These are phyloP conservation scores for Rhodotorula sphaerocarpa DNA, from an alignment of 768 basidiomycete genomes.

Conservation along the genomic window DNA sequence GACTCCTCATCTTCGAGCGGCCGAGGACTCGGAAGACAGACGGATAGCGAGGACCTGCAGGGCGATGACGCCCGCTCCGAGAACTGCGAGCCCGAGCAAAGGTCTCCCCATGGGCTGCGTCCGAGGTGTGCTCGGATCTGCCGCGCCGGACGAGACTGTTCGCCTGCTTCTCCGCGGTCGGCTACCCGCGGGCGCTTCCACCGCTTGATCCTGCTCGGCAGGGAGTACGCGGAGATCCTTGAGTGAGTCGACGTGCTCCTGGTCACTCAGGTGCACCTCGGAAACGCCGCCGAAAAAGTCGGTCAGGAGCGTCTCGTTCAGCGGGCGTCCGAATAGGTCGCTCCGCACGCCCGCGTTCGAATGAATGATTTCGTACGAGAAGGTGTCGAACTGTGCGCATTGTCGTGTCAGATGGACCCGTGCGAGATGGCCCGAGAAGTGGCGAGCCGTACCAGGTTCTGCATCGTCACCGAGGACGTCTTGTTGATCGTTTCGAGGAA, in stretches of 20 bases:
- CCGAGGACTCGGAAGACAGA: no score
- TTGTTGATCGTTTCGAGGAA: conserved; percentile 90
- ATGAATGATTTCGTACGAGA: conserved; percentile 63
- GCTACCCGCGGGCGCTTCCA: no score
- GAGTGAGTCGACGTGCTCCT: not conserved
- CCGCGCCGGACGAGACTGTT: no score
- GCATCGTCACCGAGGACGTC: conserved; percentile 57
- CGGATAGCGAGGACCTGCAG: no score
- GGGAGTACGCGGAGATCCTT: not conserved
- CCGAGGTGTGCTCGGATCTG: no score
- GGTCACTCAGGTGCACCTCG: conserved; percentile 54
- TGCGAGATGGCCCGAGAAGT: not conserved
- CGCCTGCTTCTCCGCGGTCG: no score
- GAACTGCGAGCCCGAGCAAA: no score
- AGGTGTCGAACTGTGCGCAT: conserved; percentile 62
- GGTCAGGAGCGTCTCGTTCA: conserved; percentile 58
- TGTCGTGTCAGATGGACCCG: not conserved
- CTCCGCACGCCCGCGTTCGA: conserved; percentile 85
- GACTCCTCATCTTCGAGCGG: no score
- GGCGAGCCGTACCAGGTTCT: conserved; percentile 32
- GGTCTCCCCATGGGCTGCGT: no score
- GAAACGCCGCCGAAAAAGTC: conserved; percentile 86
- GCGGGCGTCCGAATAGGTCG: conserved; percentile 63
- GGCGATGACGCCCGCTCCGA: no score
- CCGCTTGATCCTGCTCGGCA: no score